A percentile compares a stretch with the other conserved stretches of the same genome.
phyloP scores from a whole-genome alignment of 805 yeast species.

The Candida piceae region DNA sequence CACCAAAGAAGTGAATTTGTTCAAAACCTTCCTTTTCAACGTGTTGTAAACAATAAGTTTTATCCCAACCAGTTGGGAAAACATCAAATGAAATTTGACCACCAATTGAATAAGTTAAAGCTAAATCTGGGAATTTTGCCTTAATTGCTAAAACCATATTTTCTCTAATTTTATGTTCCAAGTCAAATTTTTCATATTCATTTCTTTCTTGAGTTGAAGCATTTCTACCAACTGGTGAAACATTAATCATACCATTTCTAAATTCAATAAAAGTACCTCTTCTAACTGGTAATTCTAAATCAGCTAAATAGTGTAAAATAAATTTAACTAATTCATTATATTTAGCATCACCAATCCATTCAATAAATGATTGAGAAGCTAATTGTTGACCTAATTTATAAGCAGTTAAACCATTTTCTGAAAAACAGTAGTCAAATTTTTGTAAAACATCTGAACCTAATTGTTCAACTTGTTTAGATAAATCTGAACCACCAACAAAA shows the following conservation, averaged over 20 bases:
- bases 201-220: constrained; percentile 92
- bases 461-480: constrained; percentile 93
- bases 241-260: constrained; percentile 99
- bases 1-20: constrained; percentile 96
- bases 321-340: constrained; percentile 86
- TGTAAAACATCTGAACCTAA: constrained; percentile 73
- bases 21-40: constrained; percentile 80
- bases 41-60: constrained; percentile 95
- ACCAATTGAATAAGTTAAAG: constrained; percentile 94
- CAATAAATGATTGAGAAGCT: constrained; percentile 90
- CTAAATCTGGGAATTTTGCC: constrained; percentile 75
- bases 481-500: constrained; percentile 96
- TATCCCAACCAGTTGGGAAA: constrained; percentile 99
- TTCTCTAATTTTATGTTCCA: constrained; percentile 74
- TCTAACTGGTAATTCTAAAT: constrained; percentile 88
- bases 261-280: constrained; percentile 98
- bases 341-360: constrained; percentile 93
- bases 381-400: constrained; percentile 84
- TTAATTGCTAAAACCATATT: constrained; percentile 80
- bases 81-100: constrained; percentile 99
- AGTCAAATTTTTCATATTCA: constrained; percentile 85
- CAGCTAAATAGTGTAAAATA: constrained; percentile 77
- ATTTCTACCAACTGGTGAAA: constrained; percentile 97
- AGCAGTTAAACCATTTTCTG: constrained; percentile 98
- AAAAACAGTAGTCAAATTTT: constrained; percentile 91